These are phyloP conservation scores for Claviceps capensis DNA, from an alignment of 2,329 filamentous ascomycete genomes.

Conservation along the genomic window DNA sequence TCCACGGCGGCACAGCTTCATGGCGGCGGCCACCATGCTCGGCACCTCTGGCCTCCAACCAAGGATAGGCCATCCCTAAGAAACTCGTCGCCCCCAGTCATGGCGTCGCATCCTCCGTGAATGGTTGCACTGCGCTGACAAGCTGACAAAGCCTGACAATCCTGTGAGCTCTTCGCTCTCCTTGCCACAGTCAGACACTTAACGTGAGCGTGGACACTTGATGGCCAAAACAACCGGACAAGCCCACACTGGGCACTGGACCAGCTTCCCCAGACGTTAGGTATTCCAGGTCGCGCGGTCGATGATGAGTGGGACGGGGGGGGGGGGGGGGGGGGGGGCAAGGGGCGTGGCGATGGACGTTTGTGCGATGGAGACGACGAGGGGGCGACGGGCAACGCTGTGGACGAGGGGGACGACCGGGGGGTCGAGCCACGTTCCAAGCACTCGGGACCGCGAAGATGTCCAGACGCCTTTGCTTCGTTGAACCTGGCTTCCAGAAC, in stretches of 20 bases:
- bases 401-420: not conserved
- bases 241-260: not conserved
- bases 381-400: too few relatives aligned
- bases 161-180: too few relatives aligned
- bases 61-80: too few relatives aligned
- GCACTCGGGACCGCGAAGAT: not conserved
- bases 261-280: not conserved
- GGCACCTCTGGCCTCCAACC: too few relatives aligned
- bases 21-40: too few relatives aligned
- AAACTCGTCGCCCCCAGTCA: too few relatives aligned
- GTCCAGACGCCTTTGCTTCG: not conserved
- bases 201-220: not conserved
- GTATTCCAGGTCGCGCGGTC: not conserved
- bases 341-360: too few relatives aligned
- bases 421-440: conserved; percentile 4
- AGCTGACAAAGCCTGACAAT: too few relatives aligned
- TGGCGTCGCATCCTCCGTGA: too few relatives aligned
- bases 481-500: conserved; percentile 2
- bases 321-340: too few relatives aligned
- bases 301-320: not conserved
- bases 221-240: not conserved
- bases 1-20: not conserved
- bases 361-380: not conserved
- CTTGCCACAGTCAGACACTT: not conserved
- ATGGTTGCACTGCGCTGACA: too few relatives aligned